phyloP scores from a whole-genome alignment of 371 early-diverging fungal genomes.

The Apophysomyces variabilis region DNA sequence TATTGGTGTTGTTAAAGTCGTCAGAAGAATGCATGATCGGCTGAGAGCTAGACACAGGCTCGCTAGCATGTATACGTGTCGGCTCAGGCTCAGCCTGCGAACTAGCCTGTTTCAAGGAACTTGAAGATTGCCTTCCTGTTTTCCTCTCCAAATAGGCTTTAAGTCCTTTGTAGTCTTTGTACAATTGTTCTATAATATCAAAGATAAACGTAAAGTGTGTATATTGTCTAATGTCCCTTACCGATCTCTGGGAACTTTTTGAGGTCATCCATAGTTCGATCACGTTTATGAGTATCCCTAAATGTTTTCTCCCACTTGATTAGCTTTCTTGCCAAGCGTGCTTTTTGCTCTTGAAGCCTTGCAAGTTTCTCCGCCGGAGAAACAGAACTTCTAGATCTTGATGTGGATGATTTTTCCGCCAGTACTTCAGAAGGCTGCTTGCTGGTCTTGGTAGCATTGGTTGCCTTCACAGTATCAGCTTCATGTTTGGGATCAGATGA shows the following conservation, averaged over 20 bases:
- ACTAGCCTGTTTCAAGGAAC: not conserved
- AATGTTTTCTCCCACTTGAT: constrained; percentile 1
- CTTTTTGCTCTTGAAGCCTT: constrained; percentile 1
- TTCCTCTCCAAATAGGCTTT: not conserved
- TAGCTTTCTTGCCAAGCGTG: not conserved
- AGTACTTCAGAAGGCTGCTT: no score
- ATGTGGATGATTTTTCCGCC: not conserved
- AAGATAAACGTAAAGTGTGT: not conserved
- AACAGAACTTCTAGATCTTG: not conserved
- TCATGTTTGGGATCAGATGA: no score
- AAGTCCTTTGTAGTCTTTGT: constrained; percentile 1
- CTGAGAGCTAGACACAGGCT: not conserved
- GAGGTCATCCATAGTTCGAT: constrained; percentile 1
- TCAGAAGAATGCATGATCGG: not conserved
- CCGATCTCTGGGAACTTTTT: constrained; percentile 4
- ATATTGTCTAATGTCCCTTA: not conserved
- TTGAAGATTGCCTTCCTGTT: constrained; percentile 4
- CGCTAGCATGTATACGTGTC: not conserved
- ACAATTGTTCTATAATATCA: not conserved
- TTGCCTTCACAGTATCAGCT: no score
- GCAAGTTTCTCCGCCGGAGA: not conserved
- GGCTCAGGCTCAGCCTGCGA: not conserved
- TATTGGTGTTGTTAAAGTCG: not conserved
- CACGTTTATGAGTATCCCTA: constrained; percentile 2
- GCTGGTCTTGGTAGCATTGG: no score